A percentile compares a stretch with the other conserved stretches of the same genome.
These are phyloP conservation scores for Myxozyma nipponensis DNA, from an alignment of 805 yeast species.

Conservation along the genomic window DNA sequence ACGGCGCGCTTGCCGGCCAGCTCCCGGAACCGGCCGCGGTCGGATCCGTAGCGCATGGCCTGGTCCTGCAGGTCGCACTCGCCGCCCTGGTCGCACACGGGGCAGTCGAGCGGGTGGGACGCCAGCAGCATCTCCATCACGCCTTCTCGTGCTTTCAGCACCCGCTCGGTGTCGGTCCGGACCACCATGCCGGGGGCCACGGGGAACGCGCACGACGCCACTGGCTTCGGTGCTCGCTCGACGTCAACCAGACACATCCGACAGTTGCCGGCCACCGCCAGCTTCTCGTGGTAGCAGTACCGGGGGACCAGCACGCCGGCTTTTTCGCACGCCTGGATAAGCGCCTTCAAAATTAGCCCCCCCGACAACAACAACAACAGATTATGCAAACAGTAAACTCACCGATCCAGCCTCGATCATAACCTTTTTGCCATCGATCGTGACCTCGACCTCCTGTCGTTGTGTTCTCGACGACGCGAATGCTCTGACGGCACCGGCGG, in stretches of 20 bases:
- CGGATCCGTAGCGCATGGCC: conserved; percentile 71
- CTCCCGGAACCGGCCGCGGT: conserved; percentile 80
- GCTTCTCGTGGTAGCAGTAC: conserved; percentile 86
- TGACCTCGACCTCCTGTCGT: conserved; percentile 53
- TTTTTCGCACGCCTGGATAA: conserved; percentile 86
- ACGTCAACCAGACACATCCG: conserved; percentile 90
- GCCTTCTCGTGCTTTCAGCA: conserved; percentile 80
- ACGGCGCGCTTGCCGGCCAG: conserved; percentile 83
- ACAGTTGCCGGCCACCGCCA: conserved; percentile 88
- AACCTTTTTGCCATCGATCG: conserved; percentile 67
- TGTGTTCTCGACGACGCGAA: conserved; percentile 39
- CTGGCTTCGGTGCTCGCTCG: conserved; percentile 83
- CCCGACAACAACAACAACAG: not conserved
- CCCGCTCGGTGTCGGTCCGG: conserved; percentile 71
- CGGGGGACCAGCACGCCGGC: conserved; percentile 87
- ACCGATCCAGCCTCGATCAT: conserved; percentile 74
- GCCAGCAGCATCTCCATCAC: conserved; percentile 84
- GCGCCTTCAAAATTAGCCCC: conserved; percentile 40
- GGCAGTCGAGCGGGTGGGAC: conserved; percentile 90
- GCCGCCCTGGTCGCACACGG: conserved; percentile 92
- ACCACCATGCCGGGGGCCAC: conserved; percentile 89
- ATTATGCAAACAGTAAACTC: not conserved
- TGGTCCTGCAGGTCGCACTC: conserved; percentile 92
- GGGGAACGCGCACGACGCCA: conserved; percentile 89
- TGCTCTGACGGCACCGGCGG: conserved; percentile 22